Base-by-base conservation (phyloP, 73 alveolate species). In the Blepharisma japonicum region DNA sequence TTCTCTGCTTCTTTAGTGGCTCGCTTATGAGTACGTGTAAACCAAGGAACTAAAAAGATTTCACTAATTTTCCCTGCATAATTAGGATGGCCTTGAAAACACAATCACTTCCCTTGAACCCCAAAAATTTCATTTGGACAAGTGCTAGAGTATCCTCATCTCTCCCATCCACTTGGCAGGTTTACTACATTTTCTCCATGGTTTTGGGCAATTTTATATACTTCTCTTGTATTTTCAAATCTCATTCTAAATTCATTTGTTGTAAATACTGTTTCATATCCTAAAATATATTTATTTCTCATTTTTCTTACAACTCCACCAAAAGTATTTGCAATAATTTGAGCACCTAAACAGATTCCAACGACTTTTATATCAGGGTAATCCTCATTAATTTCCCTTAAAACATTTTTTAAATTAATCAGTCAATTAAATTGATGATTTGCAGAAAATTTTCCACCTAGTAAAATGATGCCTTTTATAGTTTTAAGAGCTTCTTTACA, bases 71-170 rank as follows among this genome's bases (percentile, higher is more conserved):
- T 32, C 42, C 42, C 42, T 32, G 42, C 42, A 61, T 20, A 61
- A 8, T 61, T 39, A 61, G 74, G 74, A 61, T 61, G 74, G 2
- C 74, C 3, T 25, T 61, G 74, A 61, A n/a, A 20, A 3, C 39
- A 14, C 39, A 61, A 4, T 25, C 14, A 14, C 14, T 61, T 61
- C 46, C 47, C 50, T 14, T 25, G n/a, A 25, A 61, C 11, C 23
- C 18, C 74, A n/a, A 61, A 14, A 14, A 14, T 25, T 61, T 61
- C 74, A 61, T 8, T 39, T 18, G 14, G 18, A 5, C 74, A 61
- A 61, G 6, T 61, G 5, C 2, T 25, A 8, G 74, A 61, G 18
- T 25, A n/a, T 2, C 23, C 14, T 18, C 14, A 14, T 20, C 14
- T 61, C 5, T 25, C 18, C 11, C n/a, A n/a, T 25, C 47, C 47